These are phyloP conservation scores for Linderina pennispora DNA, from an alignment of 192 early-diverging fungal genomes.

Conservation along the genomic window DNA sequence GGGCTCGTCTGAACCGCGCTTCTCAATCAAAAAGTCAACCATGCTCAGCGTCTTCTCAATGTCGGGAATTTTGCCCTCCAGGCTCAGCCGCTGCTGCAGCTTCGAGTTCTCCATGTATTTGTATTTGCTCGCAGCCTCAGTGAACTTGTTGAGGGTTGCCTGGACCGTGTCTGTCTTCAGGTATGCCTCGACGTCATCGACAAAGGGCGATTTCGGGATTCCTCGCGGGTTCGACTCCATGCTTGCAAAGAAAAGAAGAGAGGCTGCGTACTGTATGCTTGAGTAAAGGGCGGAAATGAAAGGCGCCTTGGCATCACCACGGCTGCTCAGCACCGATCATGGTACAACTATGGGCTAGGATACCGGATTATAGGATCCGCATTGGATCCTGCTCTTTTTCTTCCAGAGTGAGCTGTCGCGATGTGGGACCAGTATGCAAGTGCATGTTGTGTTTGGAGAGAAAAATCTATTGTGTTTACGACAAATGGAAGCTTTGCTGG, in stretches of 20 bases:
- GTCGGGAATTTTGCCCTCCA: slow-evolving; percentile 94
- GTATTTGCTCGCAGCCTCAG: slow-evolving; percentile 94
- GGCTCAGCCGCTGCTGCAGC: slow-evolving; percentile 70
- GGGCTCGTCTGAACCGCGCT: slow-evolving; percentile 57
- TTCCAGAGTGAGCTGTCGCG: too few relatives aligned
- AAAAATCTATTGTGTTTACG: slow-evolving; percentile 21
- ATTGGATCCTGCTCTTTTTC: too few relatives aligned
- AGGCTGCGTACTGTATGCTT: too few relatives aligned
- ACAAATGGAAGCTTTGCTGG: slow-evolving; percentile 69
- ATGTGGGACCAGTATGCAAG: too few relatives aligned
- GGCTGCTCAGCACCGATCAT: too few relatives aligned
- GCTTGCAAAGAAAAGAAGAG: not conserved
- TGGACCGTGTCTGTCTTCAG: slow-evolving; percentile 70
- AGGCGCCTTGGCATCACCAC: too few relatives aligned
- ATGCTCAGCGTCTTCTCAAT: slow-evolving; percentile 89
- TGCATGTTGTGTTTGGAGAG: not conserved
- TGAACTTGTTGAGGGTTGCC: slow-evolving; percentile 83
- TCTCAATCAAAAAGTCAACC: slow-evolving; percentile 69
- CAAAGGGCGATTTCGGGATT: slow-evolving; percentile 93
- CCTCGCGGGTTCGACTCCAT: slow-evolving; percentile 84
- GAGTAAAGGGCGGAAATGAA: too few relatives aligned
- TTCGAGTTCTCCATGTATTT: slow-evolving; percentile 95
- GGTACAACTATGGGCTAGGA: too few relatives aligned
- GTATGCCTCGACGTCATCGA: slow-evolving; percentile 89
- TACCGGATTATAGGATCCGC: too few relatives aligned